phyloP scores from a whole-genome alignment of 2,329 filamentous ascomycete species.

The Anthostomella pinea region DNA sequence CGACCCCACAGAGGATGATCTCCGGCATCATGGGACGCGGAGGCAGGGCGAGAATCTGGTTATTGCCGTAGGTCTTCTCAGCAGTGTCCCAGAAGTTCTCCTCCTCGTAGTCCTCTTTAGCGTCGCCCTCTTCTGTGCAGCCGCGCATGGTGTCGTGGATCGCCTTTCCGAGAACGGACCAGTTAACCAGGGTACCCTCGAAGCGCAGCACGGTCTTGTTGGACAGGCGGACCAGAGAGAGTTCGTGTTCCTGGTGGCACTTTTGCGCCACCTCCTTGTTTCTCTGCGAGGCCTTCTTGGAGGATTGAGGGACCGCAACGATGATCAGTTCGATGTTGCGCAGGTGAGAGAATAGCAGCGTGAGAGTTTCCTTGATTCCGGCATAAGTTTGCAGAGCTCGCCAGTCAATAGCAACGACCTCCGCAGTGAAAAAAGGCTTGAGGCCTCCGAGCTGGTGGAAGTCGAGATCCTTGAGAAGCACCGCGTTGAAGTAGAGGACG shows the following conservation, averaged over 20 bases:
- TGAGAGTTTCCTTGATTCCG: neutral
- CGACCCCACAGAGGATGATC: neutral
- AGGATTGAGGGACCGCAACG: neutral
- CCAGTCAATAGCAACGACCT: slow-evolving; percentile 3
- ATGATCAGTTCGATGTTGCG: slow-evolving; percentile 2
- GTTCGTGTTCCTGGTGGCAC: neutral
- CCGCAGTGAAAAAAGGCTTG: neutral
- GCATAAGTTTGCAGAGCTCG: neutral
- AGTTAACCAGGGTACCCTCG: neutral
- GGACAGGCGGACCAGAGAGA: neutral
- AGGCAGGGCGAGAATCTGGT: slow-evolving; percentile 1
- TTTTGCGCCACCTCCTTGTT: neutral
- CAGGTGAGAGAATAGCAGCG: slow-evolving; percentile 1
- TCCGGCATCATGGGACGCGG: neutral
- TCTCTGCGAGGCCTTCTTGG: no score
- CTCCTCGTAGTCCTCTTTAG: no score
- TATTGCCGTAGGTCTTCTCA: neutral
- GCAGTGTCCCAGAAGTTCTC: slow-evolving; percentile 1
- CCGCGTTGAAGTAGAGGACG: slow-evolving; percentile 2
- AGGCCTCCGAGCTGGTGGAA: slow-evolving; percentile 3
- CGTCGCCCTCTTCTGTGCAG: no score
- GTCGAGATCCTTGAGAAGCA: neutral
- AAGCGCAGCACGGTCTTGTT: neutral
- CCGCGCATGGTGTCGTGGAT: slow-evolving; percentile 1
- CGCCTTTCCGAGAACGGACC: neutral